These are phyloP conservation scores for Beauveria varroae DNA, from an alignment of 2,329 filamentous ascomycete species.

Conservation along the genomic window DNA sequence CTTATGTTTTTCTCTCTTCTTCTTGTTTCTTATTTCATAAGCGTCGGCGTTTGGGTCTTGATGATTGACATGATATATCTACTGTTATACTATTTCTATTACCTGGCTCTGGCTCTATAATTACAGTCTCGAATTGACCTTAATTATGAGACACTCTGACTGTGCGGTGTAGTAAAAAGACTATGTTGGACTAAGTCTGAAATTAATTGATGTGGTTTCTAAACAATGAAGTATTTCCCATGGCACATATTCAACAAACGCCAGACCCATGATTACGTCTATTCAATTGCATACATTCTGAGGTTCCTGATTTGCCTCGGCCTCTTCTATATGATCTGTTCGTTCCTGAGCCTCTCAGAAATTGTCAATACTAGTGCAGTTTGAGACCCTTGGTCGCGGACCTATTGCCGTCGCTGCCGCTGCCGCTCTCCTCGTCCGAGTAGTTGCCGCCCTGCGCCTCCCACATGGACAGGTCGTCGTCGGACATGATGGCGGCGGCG, in stretches of 20 bases:
- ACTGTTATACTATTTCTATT: background rate
- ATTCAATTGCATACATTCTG: background rate
- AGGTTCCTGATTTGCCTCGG: background rate
- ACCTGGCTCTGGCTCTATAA: background rate
- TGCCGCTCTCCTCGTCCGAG: constrained; percentile 27
- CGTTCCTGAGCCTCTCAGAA: background rate
- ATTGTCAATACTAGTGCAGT: background rate
- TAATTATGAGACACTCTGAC: background rate
- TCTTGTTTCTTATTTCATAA: constrained; percentile 14
- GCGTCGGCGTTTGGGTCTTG: constrained; percentile 24
- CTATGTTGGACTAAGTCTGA: background rate
- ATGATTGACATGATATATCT: constrained; percentile 3
- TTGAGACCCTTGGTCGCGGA: background rate
- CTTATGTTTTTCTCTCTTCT: constrained; percentile 8
- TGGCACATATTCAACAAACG: background rate
- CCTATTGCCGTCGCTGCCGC: constrained; percentile 21
- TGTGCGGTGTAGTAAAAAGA: background rate
- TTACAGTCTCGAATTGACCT: background rate
- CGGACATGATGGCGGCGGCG: constrained; percentile 47
- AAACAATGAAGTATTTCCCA: background rate
- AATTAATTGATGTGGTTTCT: background rate
- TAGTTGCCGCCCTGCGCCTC: constrained; percentile 26
- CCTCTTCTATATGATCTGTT: background rate
- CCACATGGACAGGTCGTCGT: constrained; percentile 54
- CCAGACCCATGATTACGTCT: background rate